Base-by-base conservation (phyloP, 2,329 filamentous ascomycete genomes). In the Apiospora marii region DNA sequence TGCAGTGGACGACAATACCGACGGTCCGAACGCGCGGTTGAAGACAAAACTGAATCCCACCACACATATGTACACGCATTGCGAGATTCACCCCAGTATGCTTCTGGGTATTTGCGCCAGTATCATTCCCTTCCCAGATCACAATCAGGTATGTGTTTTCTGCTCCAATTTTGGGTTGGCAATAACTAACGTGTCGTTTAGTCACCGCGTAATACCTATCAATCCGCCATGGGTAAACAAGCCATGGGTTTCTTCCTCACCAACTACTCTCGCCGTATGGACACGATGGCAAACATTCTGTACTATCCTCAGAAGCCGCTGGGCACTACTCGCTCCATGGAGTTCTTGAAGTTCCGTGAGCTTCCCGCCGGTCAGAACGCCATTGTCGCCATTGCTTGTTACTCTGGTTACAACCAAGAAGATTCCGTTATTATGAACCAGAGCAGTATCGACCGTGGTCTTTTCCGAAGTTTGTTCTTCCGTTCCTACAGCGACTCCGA, bases 401-500 rank as follows among this genome's bases (percentile, higher is more conserved):
- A 99, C 85, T 98, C 95, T 71, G 96, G 96, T 73, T 99, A 99
- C 87, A 99, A 99, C 84, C 97, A 99, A 83, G 96, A 99, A 94
- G 96, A 99, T 91, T 99, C 96, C 77, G 96, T 99, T 77, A 98
- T 99, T 79, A 98, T 99, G 96, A 99, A 99, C 83, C 96, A 99
- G 86, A 98, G 95, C 85, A 98, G 95, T 83, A 98, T 99, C 79
- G 96, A 99, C 83, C 93, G 96, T 80, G 96, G 96, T 75, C 88
- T 99, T 5, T 99, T 99, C 92, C 91, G 97, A 80, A 98, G 95
- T 89, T 85, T 99, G 71, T 99, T 98, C 87, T 99, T 98, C 90
- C 92, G 97, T 77, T 95, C 96, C 14, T 99, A 99, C 84, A 97
- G 95, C 44, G 96, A 99, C 80, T 94, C 95, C 76, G 96, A 99